Evolutionary conservation across 2,329 filamentous ascomycete species (phyloP), one percentile per base, ranked within the genome.

Genomic region (Fusarium verrucosum): DNA sequence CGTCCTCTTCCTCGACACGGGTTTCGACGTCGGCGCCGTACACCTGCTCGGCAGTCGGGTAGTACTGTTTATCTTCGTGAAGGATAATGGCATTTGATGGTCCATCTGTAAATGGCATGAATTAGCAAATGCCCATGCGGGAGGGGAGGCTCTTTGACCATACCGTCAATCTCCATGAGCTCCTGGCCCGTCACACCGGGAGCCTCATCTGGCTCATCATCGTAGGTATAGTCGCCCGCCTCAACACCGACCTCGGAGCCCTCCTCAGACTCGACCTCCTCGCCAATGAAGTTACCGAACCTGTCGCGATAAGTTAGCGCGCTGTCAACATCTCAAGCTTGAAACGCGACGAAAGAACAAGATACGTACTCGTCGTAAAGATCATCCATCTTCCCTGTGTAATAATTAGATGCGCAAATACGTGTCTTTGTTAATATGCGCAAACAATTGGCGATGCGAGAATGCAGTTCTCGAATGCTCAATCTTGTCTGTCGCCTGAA

Each of bases 21-120:
- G 94, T 95, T 80, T 99, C 95, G 71, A 99, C 95, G 79, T 95
- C 94, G 70, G 89, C 85, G 49, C 95, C 95, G 76, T 98, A 99
- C 37, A 97, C 89, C 77, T 99, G 95, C 74, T 94, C 89, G 54
- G 95, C 95, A n/a, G 94, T 97, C 26, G 95, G 95, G 75, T 99
- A 99, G 79, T 99, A 99, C 76, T 98, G 95, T 78, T 99, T 99
- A 81, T 99, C 95, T 83, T 99, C 95, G 80, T 99, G 95, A 41
- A 99, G 86, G 56, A 99, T 86, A n/a, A 99, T 93, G 47, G 95
- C 94, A 77, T 98, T 99, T 7, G 94, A 97, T 5, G 94, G 92
- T 14, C 91, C 93, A 76, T 92, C 87, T 86, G 66, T 62, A 54
- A 44, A 35, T 47, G 37, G 36, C 43, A 59, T 13, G 56, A 58